These are phyloP conservation scores for Ganoderma multipileum DNA, from an alignment of 1,284 basidiomycete genomes.

Conservation along the genomic window DNA sequence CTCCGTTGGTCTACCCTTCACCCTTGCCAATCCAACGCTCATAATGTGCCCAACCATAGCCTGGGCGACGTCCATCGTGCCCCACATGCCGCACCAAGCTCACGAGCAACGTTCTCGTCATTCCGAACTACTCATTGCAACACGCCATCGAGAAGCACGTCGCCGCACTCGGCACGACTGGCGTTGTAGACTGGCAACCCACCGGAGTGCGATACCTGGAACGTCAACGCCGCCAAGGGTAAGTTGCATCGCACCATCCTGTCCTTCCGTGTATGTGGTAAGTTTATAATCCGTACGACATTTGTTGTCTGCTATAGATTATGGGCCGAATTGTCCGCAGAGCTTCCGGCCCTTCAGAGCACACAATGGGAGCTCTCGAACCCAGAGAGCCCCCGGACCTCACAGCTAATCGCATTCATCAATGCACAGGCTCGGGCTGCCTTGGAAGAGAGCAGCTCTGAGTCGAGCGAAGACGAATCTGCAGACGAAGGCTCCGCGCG, in stretches of 20 bases:
- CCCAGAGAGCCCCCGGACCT: not conserved
- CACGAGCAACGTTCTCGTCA: slow-evolving; percentile 31
- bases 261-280: too few relatives aligned
- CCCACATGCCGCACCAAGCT: slow-evolving; percentile 39
- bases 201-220: slow-evolving; percentile 29
- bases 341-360: slow-evolving; percentile 1
- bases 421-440: not conserved
- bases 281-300: not conserved
- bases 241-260: not conserved
- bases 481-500: not conserved
- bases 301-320: not conserved
- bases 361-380: not conserved
- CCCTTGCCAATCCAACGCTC: not conserved
- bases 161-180: slow-evolving; percentile 33
- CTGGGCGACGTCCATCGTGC: slow-evolving; percentile 36
- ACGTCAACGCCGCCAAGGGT: slow-evolving; percentile 4
- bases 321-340: not conserved
- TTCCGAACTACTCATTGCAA: slow-evolving; percentile 42
- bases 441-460: not conserved
- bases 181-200: slow-evolving; percentile 37
- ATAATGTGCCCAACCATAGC: not conserved
- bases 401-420: slow-evolving; percentile 6
- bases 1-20: not conserved
- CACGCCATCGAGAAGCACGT: slow-evolving; percentile 40
- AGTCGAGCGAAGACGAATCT: slow-evolving; percentile 6